These are phyloP conservation scores for Diospyros kaki DNA, from an alignment of 148 eudicot genomes.

Conservation along the genomic window DNA sequence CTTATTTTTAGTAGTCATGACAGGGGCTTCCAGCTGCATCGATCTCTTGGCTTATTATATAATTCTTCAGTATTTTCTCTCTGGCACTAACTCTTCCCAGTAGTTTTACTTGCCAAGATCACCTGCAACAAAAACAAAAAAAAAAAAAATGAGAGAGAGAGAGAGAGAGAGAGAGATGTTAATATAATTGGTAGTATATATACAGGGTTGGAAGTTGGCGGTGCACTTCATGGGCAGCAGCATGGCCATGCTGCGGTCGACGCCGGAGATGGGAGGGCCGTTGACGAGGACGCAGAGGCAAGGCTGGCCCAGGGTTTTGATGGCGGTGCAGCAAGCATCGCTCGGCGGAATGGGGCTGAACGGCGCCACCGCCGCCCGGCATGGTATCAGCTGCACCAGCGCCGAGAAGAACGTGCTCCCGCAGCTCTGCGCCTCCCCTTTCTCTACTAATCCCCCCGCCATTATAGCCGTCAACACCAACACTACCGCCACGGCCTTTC, in stretches of 20 bases:
- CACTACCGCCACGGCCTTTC: slow-evolving; percentile 17
- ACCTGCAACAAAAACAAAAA: slow-evolving; percentile 13
- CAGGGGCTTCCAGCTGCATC: background rate
- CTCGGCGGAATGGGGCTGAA: slow-evolving; percentile 74
- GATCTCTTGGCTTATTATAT: background rate
- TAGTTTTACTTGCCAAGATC: slow-evolving; percentile 15
- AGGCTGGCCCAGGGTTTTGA: slow-evolving; percentile 76
- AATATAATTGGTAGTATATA: slow-evolving; percentile 4
- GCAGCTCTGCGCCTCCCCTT: slow-evolving; percentile 46
- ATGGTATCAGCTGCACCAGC: slow-evolving; percentile 82
- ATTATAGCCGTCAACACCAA: slow-evolving; percentile 28
- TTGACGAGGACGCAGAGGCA: slow-evolving; percentile 79
- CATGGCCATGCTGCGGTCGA: slow-evolving; percentile 87
- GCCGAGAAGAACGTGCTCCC: slow-evolving; percentile 77
- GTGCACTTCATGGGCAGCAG: slow-evolving; percentile 85
- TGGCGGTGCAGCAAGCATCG: slow-evolving; percentile 76
- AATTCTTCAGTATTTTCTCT: slow-evolving; percentile 6
- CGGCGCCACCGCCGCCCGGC: slow-evolving; percentile 69
- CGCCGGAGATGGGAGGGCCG: slow-evolving; percentile 87
- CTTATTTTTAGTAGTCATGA: background rate
- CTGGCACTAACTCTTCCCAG: background rate
- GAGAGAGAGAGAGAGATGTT: background rate
- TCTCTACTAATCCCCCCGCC: slow-evolving; percentile 26
- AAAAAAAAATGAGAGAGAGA: background rate
- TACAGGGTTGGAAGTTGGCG: slow-evolving; percentile 75